phyloP scores from a whole-genome alignment of 768 basidiomycete species.

The Trametes villosa region DNA sequence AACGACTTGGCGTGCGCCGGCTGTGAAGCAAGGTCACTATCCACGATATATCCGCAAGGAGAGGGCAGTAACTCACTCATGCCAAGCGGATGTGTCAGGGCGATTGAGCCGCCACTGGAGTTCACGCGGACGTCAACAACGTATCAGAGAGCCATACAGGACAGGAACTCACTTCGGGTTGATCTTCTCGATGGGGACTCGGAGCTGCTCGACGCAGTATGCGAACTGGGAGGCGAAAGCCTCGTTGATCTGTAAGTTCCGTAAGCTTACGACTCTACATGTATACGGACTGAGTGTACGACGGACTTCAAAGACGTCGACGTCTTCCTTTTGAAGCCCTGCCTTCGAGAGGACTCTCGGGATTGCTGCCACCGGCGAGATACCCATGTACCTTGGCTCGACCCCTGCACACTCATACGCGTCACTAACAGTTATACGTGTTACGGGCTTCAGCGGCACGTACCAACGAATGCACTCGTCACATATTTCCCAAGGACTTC shows the following conservation, averaged over 20 bases:
- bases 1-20: slow-evolving; percentile 85
- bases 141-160: not conserved
- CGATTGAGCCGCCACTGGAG: slow-evolving; percentile 83
- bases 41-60: not conserved
- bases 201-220: slow-evolving; percentile 85
- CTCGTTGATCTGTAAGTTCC: slow-evolving; percentile 69
- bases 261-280: not conserved
- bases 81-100: slow-evolving; percentile 79
- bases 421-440: not conserved
- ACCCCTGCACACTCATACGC: slow-evolving; percentile 51
- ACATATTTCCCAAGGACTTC: slow-evolving; percentile 85
- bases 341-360: slow-evolving; percentile 65
- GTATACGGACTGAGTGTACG: slow-evolving; percentile 1
- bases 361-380: slow-evolving; percentile 72
- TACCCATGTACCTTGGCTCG: slow-evolving; percentile 79
- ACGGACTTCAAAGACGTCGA: slow-evolving; percentile 74
- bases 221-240: slow-evolving; percentile 94
- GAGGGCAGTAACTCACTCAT: slow-evolving; percentile 61
- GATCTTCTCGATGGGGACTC: slow-evolving; percentile 77
- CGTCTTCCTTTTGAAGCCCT: slow-evolving; percentile 70
- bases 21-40: slow-evolving; percentile 39
- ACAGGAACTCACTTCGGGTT: slow-evolving; percentile 72
- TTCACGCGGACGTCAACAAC: not conserved
- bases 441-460: slow-evolving; percentile 23
- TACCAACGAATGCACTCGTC: slow-evolving; percentile 75